Evolutionary conservation across 2,329 filamentous ascomycete species (phyloP).

Genomic region (Kalaharituber pfeilii): DNA sequence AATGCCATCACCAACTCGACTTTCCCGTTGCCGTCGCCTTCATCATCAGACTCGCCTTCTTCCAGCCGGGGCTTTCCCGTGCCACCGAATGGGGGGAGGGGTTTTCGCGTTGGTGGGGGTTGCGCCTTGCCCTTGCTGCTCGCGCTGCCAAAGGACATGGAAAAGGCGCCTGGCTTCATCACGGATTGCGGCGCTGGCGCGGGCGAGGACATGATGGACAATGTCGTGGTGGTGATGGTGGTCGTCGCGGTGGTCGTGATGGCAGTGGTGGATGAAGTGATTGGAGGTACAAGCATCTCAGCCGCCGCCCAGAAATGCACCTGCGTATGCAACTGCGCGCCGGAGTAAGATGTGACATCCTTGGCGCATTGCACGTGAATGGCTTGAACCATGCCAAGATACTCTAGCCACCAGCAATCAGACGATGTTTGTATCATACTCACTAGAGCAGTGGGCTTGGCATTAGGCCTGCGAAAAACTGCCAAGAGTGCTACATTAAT

Average conservation of each 20-base stretch:
- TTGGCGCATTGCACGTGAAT: too few relatives aligned
- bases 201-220: too few relatives aligned
- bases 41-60: slow-evolving; percentile 14
- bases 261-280: not conserved
- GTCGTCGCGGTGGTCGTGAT: not conserved
- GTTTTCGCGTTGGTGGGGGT: not conserved
- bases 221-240: not conserved
- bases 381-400: too few relatives aligned
- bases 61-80: slow-evolving; percentile 7
- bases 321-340: not conserved
- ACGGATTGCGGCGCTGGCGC: not conserved
- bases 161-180: not conserved
- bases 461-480: too few relatives aligned
- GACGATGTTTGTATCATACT: too few relatives aligned
- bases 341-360: too few relatives aligned
- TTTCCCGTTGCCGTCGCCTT: slow-evolving; percentile 9
- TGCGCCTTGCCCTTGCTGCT: too few relatives aligned
- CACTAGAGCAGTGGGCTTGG: too few relatives aligned
- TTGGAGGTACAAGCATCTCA: too few relatives aligned
- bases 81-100: not conserved
- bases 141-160: not conserved
- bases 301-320: too few relatives aligned
- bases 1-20: slow-evolving; percentile 21
- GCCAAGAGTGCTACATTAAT: too few relatives aligned
- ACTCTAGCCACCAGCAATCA: too few relatives aligned